Conservation (phyloP, 2,329 filamentous ascomycete genomes). For the Domatiomyces catenatus region DNA sequence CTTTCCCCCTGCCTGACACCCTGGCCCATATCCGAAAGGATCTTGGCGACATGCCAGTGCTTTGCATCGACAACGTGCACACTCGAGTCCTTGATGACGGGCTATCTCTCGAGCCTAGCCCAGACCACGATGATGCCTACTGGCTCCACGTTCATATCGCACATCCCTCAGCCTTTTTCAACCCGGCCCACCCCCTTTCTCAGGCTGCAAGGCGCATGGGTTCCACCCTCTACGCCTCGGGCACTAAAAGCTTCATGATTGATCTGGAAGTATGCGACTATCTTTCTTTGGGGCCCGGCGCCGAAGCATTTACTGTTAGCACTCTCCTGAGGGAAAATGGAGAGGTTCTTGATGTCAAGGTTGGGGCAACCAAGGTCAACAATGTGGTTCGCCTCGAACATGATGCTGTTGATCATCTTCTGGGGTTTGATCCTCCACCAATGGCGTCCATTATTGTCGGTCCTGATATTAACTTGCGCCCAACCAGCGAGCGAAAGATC, state of each 20-base stretch:
- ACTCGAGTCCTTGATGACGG: conserved; percentile 50
- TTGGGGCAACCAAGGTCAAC: conserved; percentile 37
- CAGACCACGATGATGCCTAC: conserved; percentile 28
- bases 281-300: conserved; percentile 38
- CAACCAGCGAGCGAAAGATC: conserved; percentile 18
- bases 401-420: conserved; percentile 12
- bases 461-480: conserved; percentile 11
- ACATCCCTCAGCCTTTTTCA: conserved; percentile 48
- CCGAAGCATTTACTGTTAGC: conserved; percentile 48
- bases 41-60: conserved; percentile 42
- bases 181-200: conserved; percentile 34
- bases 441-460: conserved; percentile 22
- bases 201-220: conserved; percentile 41
- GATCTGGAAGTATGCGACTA: conserved; percentile 32
- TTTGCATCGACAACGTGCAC: conserved; percentile 41
- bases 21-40: conserved; percentile 44
- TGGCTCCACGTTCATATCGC: conserved; percentile 51
- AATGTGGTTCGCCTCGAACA: conserved; percentile 42
- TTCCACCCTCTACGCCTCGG: conserved; percentile 39
- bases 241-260: conserved; percentile 40
- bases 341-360: conserved; percentile 37
- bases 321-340: conserved; percentile 38
- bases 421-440: conserved; percentile 4
- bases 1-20: conserved; percentile 28
- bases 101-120: conserved; percentile 37